Base-by-base conservation (phyloP, 2,329 filamentous ascomycete genomes). In the Chaetomium sp. region DNA sequence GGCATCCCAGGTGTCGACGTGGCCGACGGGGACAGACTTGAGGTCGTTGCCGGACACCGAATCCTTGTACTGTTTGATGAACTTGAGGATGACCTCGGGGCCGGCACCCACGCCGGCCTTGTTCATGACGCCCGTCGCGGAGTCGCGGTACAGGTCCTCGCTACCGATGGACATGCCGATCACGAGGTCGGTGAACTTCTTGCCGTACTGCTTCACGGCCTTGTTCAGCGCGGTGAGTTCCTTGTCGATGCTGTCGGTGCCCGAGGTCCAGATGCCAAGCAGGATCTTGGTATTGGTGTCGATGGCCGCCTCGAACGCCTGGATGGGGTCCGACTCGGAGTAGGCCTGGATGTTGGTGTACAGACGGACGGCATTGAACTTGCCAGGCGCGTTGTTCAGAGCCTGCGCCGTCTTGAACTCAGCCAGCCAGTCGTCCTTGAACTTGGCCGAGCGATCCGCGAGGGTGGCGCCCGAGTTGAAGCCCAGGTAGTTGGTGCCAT, bases 301-400 rank as follows among this genome's bases (percentile, higher is more conserved):
- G 46, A 85, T 74, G 64, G 85, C 84, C 38, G 85, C 85, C 73
- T 89, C 88, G 73, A 92, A 82, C 43, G 91, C 91, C 75, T 89
- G 76, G 67, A 95, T 76, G 52, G 90, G 91, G 72, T 94, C 87
- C 71, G 92, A 87, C 75, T 88, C 79, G 67, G 85, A 75, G 71
- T 81, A 74, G 66, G 78, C 78, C 70, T 82, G 79, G 67, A 85
- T 81, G 75, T 81, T 84, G 68, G 86, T 88, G 76, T 88, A 87
- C 36, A 86, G 74, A 52, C 84, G 80, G 62, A 83, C 77, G 56
- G 79, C 73, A 64, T 76, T 80, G 74, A 84, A 84, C 61, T 71
- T 72, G 57, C 79, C 79, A 8, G 80, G 79, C 33, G 79, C 71
- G 55, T 71, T 71, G 57, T 67, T 64, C 41, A 76, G 72, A 58